Base-by-base conservation (phyloP, 306 rosid species). In the Betula pendula region DNA sequence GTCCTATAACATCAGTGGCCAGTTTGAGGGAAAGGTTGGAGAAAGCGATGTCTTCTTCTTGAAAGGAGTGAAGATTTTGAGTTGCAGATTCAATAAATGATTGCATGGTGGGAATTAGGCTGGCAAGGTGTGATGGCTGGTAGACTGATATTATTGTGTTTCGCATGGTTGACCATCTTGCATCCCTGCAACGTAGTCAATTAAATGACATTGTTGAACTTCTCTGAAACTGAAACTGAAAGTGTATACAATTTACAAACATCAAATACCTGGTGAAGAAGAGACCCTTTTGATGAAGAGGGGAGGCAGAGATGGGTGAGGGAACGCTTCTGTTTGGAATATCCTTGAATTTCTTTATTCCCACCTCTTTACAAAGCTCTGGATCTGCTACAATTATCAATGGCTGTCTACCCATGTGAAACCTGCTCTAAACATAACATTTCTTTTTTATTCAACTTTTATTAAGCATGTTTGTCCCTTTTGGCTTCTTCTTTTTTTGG, bases 321-420 rank as follows among this genome's bases (percentile, higher is more conserved):
- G 99, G 99, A 66, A 90, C 81, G 74, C 97, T 95, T 88, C 99
- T 83, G 76, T 92, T 89, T 59, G 90, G 71, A 63, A 95, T 77
- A 77, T 89, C 91, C 77, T 92, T 92, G 83, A 91, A 92, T 75
- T 89, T 95, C 80, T 78, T 95, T 1, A 89, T 91, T 22, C 97
- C 97, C 2, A 70, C 99, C 80, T 95, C 99, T 77, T 75, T 90
- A 71, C 97, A 95, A 13, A 95, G 90, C 85, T 92, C 97, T 48
- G 97, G 86, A 77, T 90, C 94, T 81, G 97, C 97, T 40, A 95
- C 81, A 29, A 92, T 92, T 84, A 95, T 85, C 42, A 92, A 72
- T 71, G 99, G 96, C 71, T 90, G 97, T 69, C 99, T 89, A 55
- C 97, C 99, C 96, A 89, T 88, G 50, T 95, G 99, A 85, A 95